Evolutionary conservation across 2,329 filamentous ascomycete species (phyloP), one percentile per base, ranked within the genome.

Genomic region (Colletotrichum phormii): DNA sequence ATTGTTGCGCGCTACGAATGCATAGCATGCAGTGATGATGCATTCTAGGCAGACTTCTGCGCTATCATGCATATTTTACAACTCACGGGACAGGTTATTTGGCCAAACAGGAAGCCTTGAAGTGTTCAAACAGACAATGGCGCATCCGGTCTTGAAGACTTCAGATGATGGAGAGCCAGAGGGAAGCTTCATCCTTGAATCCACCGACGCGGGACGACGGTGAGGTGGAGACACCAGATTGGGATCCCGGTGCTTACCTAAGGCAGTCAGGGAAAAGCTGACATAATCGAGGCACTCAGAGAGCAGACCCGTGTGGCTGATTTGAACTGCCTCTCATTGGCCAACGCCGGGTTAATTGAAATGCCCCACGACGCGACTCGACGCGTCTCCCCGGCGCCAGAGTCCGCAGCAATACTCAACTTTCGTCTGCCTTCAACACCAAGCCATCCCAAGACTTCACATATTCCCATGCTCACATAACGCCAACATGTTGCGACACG

Each of bases 401-500:
- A 31, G n/a, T 24, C 31, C 4, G 6, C 26, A 26, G 31, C 42
- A 60, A 60, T 29, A 69, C 64, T 42, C 57, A 55, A 29, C 37
- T 64, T 64, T 31, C 61, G 35, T 54, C 51, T 55, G 9, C 55
- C 65, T 29, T 57, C 46, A 62, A 53, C 46, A 66, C 35, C 58
- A 59, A 64, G 61, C 59, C 63, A 37, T 64, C 57, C 11, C 42
- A 55, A 65, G 64, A 53, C 49, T 24, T 12, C 46, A 11, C 4
- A 9, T 13, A 24, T 29, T n/a, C 29, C 60, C n/a, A 72, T 49
- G 15, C 31, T 13, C 63, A 55, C 42, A 9, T 31, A 59, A 26
- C 33, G 11, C 12, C 46, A 55, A 42, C 31, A 89, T 89, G 87
- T 80, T 88, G 77, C 83, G 86, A 73, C 85, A 87, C 77, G 85